These are phyloP conservation scores for Dionaea muscipula DNA, from an alignment of 179 eudicot species.

Conservation along the genomic window DNA sequence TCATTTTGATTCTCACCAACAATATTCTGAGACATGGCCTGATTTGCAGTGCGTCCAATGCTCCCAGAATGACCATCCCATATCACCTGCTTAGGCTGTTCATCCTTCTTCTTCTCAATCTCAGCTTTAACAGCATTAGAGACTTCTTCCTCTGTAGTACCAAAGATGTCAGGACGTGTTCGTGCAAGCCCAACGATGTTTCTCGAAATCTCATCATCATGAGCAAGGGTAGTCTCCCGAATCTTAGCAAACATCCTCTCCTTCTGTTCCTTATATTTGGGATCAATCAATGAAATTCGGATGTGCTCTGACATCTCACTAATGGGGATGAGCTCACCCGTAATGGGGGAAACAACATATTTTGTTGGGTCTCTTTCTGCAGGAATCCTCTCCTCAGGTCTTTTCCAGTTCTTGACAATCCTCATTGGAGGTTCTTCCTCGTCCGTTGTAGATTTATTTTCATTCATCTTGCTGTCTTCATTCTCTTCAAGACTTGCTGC, in stretches of 20 bases:
- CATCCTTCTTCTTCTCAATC: conserved; percentile 86
- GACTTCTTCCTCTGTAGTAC: conserved; percentile 98
- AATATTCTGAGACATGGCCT: conserved; percentile 72
- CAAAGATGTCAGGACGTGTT: conserved; percentile 91
- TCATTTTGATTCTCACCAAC: conserved; percentile 59
- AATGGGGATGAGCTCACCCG: conserved; percentile 70
- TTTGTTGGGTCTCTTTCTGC: conserved; percentile 74
- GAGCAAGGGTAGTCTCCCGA: conserved; percentile 89
- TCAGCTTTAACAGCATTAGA: conserved; percentile 90
- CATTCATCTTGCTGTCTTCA: conserved; percentile 34
- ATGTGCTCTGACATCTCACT: conserved; percentile 95
- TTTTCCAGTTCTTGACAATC: conserved; percentile 87
- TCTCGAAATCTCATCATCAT: conserved; percentile 79
- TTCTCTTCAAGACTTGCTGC: conserved; percentile 75
- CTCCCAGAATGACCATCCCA: conserved; percentile 98
- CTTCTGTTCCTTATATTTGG: conserved; percentile 93
- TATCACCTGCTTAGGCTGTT: conserved; percentile 94
- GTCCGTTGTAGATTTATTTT: conserved; percentile 28
- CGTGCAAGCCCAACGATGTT: conserved; percentile 89
- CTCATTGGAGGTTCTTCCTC: conserved; percentile 82
- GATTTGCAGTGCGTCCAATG: conserved; percentile 89
- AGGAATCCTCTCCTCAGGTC: conserved; percentile 80
- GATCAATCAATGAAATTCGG: conserved; percentile 91
- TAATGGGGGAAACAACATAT: conserved; percentile 72
- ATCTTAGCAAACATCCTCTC: conserved; percentile 98